Conservation (phyloP, 2,329 filamentous ascomycete species). For the Pezicula rhizophila region DNA sequence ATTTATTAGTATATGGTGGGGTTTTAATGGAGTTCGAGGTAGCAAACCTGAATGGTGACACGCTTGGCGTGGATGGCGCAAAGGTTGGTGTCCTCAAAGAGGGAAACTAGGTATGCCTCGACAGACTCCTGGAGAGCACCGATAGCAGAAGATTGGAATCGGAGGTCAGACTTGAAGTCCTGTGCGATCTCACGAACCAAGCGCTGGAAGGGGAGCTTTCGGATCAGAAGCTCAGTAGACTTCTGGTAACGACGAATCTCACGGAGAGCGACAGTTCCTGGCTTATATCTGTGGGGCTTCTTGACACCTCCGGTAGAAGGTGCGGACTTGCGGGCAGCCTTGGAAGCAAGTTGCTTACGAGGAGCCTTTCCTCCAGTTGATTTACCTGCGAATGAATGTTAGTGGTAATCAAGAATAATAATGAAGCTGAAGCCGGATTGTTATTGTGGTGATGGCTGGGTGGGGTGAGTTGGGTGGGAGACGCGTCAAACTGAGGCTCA, state of each 20-base stretch:
- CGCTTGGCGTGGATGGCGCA: conserved; percentile 98
- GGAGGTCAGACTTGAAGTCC: conserved; percentile 90
- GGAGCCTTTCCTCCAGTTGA: conserved; percentile 74
- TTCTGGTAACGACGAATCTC: conserved; percentile 99
- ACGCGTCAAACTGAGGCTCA: conserved; percentile 14
- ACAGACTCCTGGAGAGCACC: conserved; percentile 97
- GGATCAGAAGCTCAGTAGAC: conserved; percentile 90
- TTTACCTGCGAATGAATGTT: conserved; percentile 48
- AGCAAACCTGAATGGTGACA: conserved; percentile 65
- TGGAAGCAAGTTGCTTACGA: conserved; percentile 96
- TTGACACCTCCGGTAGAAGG: conserved; percentile 96
- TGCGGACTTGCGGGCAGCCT: conserved; percentile 95
- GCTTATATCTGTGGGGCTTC: conserved; percentile 90
- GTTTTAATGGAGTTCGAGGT: conserved; percentile 3
- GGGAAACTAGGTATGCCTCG: conserved; percentile 95
- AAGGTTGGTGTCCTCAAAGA: conserved; percentile 97
- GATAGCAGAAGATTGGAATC: conserved; percentile 98
- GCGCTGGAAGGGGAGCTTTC: conserved; percentile 97
- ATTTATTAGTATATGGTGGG: conserved; percentile 1
- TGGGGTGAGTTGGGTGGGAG: too few species aligned
- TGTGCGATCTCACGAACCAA: conserved; percentile 95
- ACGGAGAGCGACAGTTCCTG: conserved; percentile 91
- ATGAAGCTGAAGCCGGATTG: conserved; percentile 3
- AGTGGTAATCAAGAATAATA: conserved; percentile 14
- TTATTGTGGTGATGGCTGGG: not conserved